Conservation (phyloP, 352 stramenopile species). For the Globisporangium polare region DNA sequence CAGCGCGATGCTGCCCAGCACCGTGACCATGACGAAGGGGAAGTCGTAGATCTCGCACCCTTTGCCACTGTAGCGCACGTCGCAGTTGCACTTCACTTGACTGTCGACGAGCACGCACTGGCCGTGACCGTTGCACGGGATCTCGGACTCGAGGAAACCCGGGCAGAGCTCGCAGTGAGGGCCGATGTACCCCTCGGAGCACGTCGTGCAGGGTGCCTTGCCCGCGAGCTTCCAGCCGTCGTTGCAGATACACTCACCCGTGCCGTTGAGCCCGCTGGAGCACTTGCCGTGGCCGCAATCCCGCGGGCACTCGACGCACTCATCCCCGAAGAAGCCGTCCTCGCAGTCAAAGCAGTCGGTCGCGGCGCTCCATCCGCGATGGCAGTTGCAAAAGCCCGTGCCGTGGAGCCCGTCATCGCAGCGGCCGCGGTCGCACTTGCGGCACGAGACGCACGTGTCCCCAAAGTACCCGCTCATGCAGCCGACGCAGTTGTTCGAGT, state of each 20-base stretch:
- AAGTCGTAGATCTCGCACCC: slow-evolving; percentile 86
- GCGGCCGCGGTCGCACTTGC: slow-evolving; percentile 71
- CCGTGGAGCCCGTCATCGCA: slow-evolving; percentile 80
- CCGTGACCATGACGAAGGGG: slow-evolving; percentile 75
- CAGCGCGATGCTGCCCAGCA: slow-evolving; percentile 72
- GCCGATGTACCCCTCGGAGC: slow-evolving; percentile 73
- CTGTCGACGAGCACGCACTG: slow-evolving; percentile 51
- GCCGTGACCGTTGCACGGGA: slow-evolving; percentile 69
- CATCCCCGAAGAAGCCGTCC: slow-evolving; percentile 74
- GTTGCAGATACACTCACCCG: slow-evolving; percentile 72
- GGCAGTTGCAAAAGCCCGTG: slow-evolving; percentile 78
- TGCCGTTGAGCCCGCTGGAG: slow-evolving; percentile 71
- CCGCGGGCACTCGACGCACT: slow-evolving; percentile 57
- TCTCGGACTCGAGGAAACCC: slow-evolving; percentile 65
- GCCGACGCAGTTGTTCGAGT: slow-evolving; percentile 87
- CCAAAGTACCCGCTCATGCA: slow-evolving; percentile 85
- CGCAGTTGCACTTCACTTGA: slow-evolving; percentile 61
- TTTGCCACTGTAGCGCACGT: slow-evolving; percentile 66
- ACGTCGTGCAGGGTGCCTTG: slow-evolving; percentile 67
- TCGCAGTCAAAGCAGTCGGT: slow-evolving; percentile 85
- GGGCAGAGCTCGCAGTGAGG: slow-evolving; percentile 66
- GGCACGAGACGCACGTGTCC: slow-evolving; percentile 62
- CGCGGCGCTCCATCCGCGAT: slow-evolving; percentile 64
- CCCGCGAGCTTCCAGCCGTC: slow-evolving; percentile 64
- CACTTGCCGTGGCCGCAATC: slow-evolving; percentile 79